Base-by-base conservation (phyloP, 257 asterid species). In the Primulina eburnea region DNA sequence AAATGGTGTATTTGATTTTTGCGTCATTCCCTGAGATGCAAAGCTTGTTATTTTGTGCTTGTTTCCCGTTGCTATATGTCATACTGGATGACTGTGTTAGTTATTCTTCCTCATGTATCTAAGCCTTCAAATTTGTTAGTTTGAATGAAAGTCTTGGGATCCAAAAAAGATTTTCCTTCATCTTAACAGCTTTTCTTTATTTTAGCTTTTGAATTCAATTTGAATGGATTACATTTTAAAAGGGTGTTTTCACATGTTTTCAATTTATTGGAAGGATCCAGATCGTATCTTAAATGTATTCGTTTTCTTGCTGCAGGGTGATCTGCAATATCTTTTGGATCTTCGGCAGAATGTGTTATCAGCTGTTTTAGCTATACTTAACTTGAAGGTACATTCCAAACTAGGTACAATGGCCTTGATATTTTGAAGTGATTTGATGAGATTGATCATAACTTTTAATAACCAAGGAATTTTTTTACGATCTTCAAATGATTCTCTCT, bases 281-380 rank as follows among this genome's bases (percentile, higher is more conserved):
- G 7, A 64, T 74, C 30, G 7, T 72, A 63, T 67, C 79, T 70
- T 58, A 7, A 50, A 65, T 65, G 24, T 40, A 68, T 53, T 4
- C 56, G 63, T 67, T 65, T 33, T 55, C 73, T 72, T 66, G 63
- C 72, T 66, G 67, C 64, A 90, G 97, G 96, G 95, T 62, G 96
- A 90, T 85, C 83, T 80, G 50, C 87, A 82, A 63, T 95, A 93
- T 75, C 83, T 83, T 65, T 77, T 86, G 62, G 72, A 86, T 80
- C 89, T 85, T 73, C 84, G 99, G 80, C 90, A 84, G 83, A 82
- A 84, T 79, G 82, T 89, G 77, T 75, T 90, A 67, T 88, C 84
- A 67, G 82, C 89, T 74, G 86, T 89, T 82, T 77, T 90, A 79
- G 70, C 92, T 68, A 71, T 84, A 65, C 81, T 85, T 73, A 77